Evolutionary conservation across 1,284 basidiomycete species (phyloP).

Genomic region (Fomes fomentarius): DNA sequence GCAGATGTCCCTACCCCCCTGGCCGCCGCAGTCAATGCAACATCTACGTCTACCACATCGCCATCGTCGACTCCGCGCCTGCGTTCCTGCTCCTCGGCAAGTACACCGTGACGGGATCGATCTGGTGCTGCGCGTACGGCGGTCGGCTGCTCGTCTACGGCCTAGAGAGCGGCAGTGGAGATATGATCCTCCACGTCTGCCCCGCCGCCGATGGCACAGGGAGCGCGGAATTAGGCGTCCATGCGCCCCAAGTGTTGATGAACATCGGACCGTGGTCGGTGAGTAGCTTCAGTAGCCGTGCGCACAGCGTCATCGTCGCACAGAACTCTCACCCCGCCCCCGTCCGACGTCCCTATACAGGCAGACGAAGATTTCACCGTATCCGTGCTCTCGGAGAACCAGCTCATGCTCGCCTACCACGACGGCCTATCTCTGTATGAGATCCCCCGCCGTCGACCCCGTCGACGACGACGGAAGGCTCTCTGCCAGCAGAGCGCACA

Average conservation of each 20-base stretch:
- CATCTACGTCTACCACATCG: slow-evolving; percentile 24
- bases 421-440: slow-evolving; percentile 21
- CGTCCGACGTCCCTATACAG: background rate
- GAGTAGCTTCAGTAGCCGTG: too few species aligned
- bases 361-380: slow-evolving; percentile 26
- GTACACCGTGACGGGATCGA: slow-evolving; percentile 19
- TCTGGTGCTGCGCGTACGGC: slow-evolving; percentile 24
- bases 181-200: slow-evolving; percentile 22
- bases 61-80: slow-evolving; percentile 15
- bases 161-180: slow-evolving; percentile 18
- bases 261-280: slow-evolving; percentile 27
- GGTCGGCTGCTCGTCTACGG: slow-evolving; percentile 20
- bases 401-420: slow-evolving; percentile 23
- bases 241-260: slow-evolving; percentile 11
- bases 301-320: background rate
- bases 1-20: background rate
- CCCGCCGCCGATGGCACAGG: slow-evolving; percentile 2
- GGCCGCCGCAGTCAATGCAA: slow-evolving; percentile 19
- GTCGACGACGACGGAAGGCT: background rate
- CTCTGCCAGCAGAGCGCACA: background rate
- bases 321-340: background rate
- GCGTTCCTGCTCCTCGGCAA: slow-evolving; percentile 19
- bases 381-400: slow-evolving; percentile 19
- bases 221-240: background rate
- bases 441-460: slow-evolving; percentile 8